Evolutionary conservation across 2,329 filamentous ascomycete species (phyloP).

Genomic region (Dactylonectria estremocensis): DNA sequence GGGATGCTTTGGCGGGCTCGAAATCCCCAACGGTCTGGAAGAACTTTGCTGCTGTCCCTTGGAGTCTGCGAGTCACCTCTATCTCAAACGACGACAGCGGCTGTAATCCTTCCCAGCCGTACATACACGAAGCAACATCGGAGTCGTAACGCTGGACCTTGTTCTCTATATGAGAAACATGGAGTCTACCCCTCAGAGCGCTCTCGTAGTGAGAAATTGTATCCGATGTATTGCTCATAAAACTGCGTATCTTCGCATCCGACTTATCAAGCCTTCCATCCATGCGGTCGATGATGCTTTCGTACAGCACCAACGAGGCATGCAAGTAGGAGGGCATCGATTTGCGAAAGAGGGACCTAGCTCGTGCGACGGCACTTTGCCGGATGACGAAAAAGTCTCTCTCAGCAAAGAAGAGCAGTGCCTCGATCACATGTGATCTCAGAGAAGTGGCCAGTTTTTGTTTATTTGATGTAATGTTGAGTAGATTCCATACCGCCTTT

Average conservation of each 20-base stretch:
- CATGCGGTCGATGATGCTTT: slow-evolving; percentile 50
- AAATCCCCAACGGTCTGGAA: slow-evolving; percentile 55
- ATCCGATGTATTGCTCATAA: slow-evolving; percentile 36
- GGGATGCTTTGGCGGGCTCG: slow-evolving; percentile 44
- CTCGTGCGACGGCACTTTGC: slow-evolving; percentile 42
- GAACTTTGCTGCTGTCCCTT: slow-evolving; percentile 51
- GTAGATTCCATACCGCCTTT: slow-evolving; percentile 46
- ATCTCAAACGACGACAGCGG: slow-evolving; percentile 52
- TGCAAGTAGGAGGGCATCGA: slow-evolving; percentile 53
- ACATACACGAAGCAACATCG: slow-evolving; percentile 50
- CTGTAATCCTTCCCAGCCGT: slow-evolving; percentile 49
- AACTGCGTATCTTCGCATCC: slow-evolving; percentile 45
- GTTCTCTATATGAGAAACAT: slow-evolving; percentile 54
- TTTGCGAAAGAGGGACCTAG: slow-evolving; percentile 43
- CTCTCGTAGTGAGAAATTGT: slow-evolving; percentile 47
- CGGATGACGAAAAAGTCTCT: slow-evolving; percentile 49
- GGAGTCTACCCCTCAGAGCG: slow-evolving; percentile 50
- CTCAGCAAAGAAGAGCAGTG: slow-evolving; percentile 51
- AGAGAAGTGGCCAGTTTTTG: slow-evolving; percentile 36
- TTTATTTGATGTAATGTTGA: slow-evolving; percentile 37
- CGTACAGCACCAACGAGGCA: slow-evolving; percentile 50
- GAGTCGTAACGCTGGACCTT: slow-evolving; percentile 53
- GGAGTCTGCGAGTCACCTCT: slow-evolving; percentile 53
- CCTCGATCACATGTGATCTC: slow-evolving; percentile 45
- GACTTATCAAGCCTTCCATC: slow-evolving; percentile 48